Base-by-base conservation (phyloP, 2,329 filamentous ascomycete species). In the Zymoseptoria crescenta region DNA sequence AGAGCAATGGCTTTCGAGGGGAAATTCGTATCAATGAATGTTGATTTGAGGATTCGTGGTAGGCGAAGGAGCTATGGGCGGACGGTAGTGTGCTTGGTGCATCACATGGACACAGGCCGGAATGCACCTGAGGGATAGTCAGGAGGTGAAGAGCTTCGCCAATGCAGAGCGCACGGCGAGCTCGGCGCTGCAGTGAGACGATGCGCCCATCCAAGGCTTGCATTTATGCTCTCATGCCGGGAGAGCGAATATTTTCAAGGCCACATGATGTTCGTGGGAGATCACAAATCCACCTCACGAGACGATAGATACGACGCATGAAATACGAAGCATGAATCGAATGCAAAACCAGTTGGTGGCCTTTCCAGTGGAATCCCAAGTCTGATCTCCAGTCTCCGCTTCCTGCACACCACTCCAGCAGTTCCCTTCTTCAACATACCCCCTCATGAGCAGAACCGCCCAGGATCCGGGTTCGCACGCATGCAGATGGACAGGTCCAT, bases 1-100 rank as follows among this genome's bases (percentile, higher is more conserved):
- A 10, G 4, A 60, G 60, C 59, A 54, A 56, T 54, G 41, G 50
- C 3, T 20, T 49, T 13, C 53, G 58, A 16, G 20, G 49, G 13
- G 59, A 58, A 41, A 60, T 57, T 56, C 24, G 24, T 29, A 30
- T 27, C 51, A 21, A 10, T 21, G 24, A 27, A 51, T 24, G 8
- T 21, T 24, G 19, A 20, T 10, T 10, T n/a, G 21, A 8, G 6
- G 24, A 16, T 19, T 8, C 3, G 13, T 3, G 51, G 10, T 6
- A 27, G 13, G 51, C 13, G 9, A 24, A 21, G 49, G 49, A 21
- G 20, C 4, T 20, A 8, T 51, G 24, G 19, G 10, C 7, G 4
- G 24, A 28, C 8, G 13, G 27, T 9, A 1, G 24, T 16, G 1
- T 24, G 27, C 29, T 19, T 52, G 51, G n/a, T 19, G 51, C 20